These are phyloP conservation scores for Diversispora eburnea DNA, from an alignment of 192 early-diverging fungal genomes.

Conservation along the genomic window DNA sequence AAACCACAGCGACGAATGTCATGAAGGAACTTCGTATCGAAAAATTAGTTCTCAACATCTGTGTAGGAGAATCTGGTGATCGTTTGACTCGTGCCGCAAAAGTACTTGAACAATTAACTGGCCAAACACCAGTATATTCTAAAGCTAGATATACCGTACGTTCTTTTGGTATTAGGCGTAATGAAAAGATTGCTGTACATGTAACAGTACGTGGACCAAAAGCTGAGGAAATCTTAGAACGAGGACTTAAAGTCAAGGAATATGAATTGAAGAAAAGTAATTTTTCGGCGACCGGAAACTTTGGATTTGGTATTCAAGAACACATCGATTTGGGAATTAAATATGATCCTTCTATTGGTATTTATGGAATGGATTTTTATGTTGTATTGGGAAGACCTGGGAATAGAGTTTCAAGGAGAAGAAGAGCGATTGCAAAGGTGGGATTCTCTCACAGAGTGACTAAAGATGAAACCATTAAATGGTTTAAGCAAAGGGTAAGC, in stretches of 20 bases:
- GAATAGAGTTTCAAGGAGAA: constrained; percentile 91
- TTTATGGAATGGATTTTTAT: constrained; percentile 98
- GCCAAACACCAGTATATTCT: constrained; percentile 98
- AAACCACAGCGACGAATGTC: constrained; percentile 62
- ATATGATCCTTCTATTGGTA: constrained; percentile 98
- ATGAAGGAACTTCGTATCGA: constrained; percentile 98
- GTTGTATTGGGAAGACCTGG: constrained; percentile 98
- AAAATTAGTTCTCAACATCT: constrained; percentile 99
- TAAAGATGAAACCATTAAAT: constrained; percentile 95
- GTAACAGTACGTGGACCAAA: constrained; percentile 91
- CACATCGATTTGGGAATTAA: constrained; percentile 99
- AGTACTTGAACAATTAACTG: constrained; percentile 99
- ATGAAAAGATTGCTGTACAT: constrained; percentile 99
- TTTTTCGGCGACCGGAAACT: constrained; percentile 99
- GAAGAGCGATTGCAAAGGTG: constrained; percentile 78
- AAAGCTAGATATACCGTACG: constrained; percentile 99
- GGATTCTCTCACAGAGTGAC: constrained; percentile 87
- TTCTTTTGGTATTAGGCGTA: constrained; percentile 99
- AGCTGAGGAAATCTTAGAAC: constrained; percentile 95
- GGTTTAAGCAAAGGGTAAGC: constrained; percentile 91
- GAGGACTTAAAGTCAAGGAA: constrained; percentile 99
- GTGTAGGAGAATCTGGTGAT: constrained; percentile 99
- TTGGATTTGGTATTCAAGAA: constrained; percentile 99
- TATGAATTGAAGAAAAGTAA: constrained; percentile 94
- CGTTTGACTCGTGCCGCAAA: constrained; percentile 99